Base-by-base conservation (phyloP, 768 basidiomycete species). In the Pulveroboletus frians region DNA sequence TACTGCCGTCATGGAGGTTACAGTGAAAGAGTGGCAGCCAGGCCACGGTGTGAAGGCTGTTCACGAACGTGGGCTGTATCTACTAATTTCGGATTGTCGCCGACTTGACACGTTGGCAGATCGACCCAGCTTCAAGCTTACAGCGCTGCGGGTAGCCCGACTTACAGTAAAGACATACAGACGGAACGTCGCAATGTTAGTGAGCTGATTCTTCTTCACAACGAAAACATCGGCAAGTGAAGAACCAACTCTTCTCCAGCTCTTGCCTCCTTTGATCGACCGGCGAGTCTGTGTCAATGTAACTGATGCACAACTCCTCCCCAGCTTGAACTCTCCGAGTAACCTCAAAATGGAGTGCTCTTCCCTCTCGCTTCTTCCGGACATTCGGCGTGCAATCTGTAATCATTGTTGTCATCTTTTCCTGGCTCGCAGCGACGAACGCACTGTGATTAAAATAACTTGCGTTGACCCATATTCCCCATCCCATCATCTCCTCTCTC, bases 371-470 rank as follows among this genome's bases (percentile, higher is more conserved):
- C 18, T 58, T 65, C 60, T 79, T 83, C 26, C 66, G 65, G 10
- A 82, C 55, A 43, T 79, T 81, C 9, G 81, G 79, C 5, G 67
- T 58, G 55, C 80, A 82, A 59, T 75, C 80, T 83, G 51, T 14
- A 38, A 37, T 39, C 7, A 20, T 31, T 17, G 1, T 14, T n/a
- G 46, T 57, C 43, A 55, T 27, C n/a, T 26, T 6, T 20, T 9
- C 31, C 18, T 10, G 43, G 13, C 18, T 13, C 30, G 10, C 36
- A 14, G 37, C 34, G 47, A 46, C 15, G 17, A n/a, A 58, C 66
- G 39, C 35, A 83, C 84, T 74, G 58, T 86, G 84, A 54, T 86
- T 86, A 59, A 85, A 86, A 64, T 79, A 84, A 17, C 82, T 82
- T 1, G 76, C 81, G 42, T 73, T 75, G 6, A 76, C 63, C 64